Evolutionary conservation across 441 rosid genomes (phyloP).

Genomic region (Manihot esculenta): DNA sequence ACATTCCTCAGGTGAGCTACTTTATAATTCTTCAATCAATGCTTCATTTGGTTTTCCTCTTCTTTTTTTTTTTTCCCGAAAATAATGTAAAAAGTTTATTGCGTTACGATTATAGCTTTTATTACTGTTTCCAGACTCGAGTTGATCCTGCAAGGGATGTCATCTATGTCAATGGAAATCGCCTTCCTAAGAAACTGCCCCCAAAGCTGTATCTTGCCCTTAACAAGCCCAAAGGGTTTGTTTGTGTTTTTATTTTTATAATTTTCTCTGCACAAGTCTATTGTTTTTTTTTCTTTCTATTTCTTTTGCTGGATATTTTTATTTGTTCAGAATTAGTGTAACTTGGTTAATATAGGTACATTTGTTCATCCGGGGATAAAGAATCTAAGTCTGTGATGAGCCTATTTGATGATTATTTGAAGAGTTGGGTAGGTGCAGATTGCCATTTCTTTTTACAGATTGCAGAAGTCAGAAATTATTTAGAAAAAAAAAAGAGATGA

Average conservation of each 20-base stretch:
- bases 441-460: conserved; percentile 6
- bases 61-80: too few relatives aligned
- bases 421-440: conserved; percentile 60
- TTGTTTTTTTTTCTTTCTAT: background rate
- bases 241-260: background rate
- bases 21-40: background rate
- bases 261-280: background rate
- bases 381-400: conserved; percentile 63
- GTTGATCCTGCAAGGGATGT: conserved; percentile 77
- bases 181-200: conserved; percentile 82
- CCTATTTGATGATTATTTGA: conserved; percentile 67
- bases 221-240: conserved; percentile 98
- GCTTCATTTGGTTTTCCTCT: background rate
- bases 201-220: conserved; percentile 85
- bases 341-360: conserved; percentile 57
- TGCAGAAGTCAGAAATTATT: background rate
- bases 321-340: background rate
- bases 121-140: conserved; percentile 55
- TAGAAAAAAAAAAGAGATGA: background rate
- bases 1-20: conserved; percentile 65
- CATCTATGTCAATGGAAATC: conserved; percentile 84
- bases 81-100: background rate
- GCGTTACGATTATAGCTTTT: background rate
- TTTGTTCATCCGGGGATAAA: conserved; percentile 88
- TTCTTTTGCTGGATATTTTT: background rate